These are phyloP conservation scores for Oryza glaberrima DNA, from an alignment of 176 grass and related monocot species.

Conservation along the genomic window DNA sequence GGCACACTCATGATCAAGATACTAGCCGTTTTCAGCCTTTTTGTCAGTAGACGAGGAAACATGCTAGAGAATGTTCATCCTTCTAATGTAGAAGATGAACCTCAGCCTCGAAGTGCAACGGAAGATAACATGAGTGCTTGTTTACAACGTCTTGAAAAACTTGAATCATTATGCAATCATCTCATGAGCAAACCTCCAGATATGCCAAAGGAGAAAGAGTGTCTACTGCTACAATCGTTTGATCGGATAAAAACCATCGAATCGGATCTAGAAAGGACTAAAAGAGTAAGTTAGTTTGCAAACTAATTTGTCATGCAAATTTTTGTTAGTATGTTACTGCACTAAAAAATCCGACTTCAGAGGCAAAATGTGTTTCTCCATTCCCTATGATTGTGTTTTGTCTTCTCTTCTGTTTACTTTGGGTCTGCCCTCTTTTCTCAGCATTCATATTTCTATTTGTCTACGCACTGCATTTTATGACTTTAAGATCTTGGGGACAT, in stretches of 20 bases:
- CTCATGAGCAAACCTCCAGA: slow-evolving; percentile 66
- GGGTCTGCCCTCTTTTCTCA: neutral
- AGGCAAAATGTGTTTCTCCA: neutral
- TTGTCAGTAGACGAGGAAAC: slow-evolving; percentile 39
- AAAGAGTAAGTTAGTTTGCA: slow-evolving; percentile 42
- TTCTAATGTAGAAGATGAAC: slow-evolving; percentile 29
- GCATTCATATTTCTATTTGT: neutral
- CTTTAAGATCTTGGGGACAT: neutral
- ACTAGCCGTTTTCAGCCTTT: slow-evolving; percentile 42
- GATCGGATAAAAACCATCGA: slow-evolving; percentile 81
- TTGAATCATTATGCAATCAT: slow-evolving; percentile 62
- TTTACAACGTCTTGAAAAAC: slow-evolving; percentile 65
- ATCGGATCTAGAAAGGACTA: slow-evolving; percentile 59
- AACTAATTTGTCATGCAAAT: neutral
- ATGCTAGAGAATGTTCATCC: slow-evolving; percentile 33
- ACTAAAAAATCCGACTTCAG: slow-evolving; percentile 1
- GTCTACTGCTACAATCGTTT: slow-evolving; percentile 56
- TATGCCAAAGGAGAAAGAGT: slow-evolving; percentile 74
- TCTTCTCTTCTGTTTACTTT: neutral
- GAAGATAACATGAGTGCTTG: slow-evolving; percentile 54
- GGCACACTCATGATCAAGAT: slow-evolving; percentile 54
- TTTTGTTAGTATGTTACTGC: slow-evolving; percentile 3
- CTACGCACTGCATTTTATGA: neutral
- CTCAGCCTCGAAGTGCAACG: neutral
- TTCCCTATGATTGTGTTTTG: slow-evolving; percentile 15